Base-by-base conservation (phyloP, 2,329 filamentous ascomycete genomes). In the Sporothrix variecibatus region DNA sequence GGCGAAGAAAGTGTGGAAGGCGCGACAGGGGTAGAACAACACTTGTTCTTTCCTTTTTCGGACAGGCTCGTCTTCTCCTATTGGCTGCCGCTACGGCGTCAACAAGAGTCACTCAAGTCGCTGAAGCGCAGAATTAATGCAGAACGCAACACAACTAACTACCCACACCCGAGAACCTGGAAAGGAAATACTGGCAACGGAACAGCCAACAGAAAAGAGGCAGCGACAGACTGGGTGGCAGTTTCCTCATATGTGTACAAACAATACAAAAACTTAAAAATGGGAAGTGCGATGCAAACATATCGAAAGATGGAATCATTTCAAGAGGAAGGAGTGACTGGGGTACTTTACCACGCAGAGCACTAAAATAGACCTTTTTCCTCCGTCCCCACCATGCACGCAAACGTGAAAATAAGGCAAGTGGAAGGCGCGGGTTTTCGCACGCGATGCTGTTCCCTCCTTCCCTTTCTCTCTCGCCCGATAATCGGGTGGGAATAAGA, bases 1-100 rank as follows among this genome's bases (percentile, higher is more conserved):
- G 64, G 64, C 23, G 64, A 34, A 34, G 56, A 38, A 56, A 56
- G 51, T 28, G 51, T 53, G 26, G 26, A 58, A 58, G 56, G 26
- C 26, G 28, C 46, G 56, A 60, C 58, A 64, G 58, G 58, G 58
- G 58, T 20, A 15, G 1, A 8, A 9, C 7, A 15, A 12, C 58
- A 49, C 65, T 51, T 20, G 38, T 34, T 53, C 43, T 69, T 53
- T 69, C 65, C 46, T 31, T 34, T 69, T 69, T 69, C 4, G 65
- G 65, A 51, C 23, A 15, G 17, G 20, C 20, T 51, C 7, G 43
- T 51, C 26, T 9, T n/a, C 17, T 51, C 7, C 43, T 28, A 69
- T 69, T 69, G 65, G 65, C 43, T 69, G 1, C 65, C 23, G 5
- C 26, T 51, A 40, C 38, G 26, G 43, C 46, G 28, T 34, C 65